Evolutionary conservation across 2,329 filamentous ascomycete genomes (phyloP), one percentile per base, ranked within the genome.

Genomic region (Aspergillus pseudoviridinutans): DNA sequence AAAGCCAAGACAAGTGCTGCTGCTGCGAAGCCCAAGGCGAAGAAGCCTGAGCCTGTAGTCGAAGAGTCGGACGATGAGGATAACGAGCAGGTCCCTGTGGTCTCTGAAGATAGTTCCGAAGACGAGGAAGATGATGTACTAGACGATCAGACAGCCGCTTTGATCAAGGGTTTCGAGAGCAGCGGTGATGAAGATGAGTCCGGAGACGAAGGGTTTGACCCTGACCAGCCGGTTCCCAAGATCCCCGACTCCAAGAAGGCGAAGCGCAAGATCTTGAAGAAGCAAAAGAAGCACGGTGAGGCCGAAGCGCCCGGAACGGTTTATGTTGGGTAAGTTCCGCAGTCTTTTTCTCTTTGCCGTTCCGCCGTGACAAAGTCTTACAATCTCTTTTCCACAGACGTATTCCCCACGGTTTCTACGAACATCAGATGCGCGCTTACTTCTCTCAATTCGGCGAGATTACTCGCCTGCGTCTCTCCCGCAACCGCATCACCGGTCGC

Each of bases 351-450:
- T n/a, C 8, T 35, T 12, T 29, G 24, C 49, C 7, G 10, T 50
- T 53, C 56, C 55, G 56, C 60, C 5, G 6, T 38, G 32, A 38
- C 14, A 38, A 6, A 7, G 32, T 7, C 32, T 58, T 68, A 58
- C 66, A 64, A 52, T 58, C 28, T 53, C 47, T 44, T 61, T 53
- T 56, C 27, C 44, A 8, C 57, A 84, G 83, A 55, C 91, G 92
- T 63, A 88, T 96, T 59, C 92, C 92, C 42, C 91, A 94, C 77
- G 90, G 94, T 78, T 99, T 99, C 85, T 97, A 93, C 82, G 94
- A 99, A 79, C 85, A 92, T 69, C 89, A 97, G 78, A 95, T 99
- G 89, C 87, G 86, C 66, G 86, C 87, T 63, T 99, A 97, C 81
- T 96, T 97, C 72, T 84, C 87, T 55, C 94, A 99, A 75, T 99